Conservation (phyloP, 345 rosid species). For the Sapria himalayana region DNA sequence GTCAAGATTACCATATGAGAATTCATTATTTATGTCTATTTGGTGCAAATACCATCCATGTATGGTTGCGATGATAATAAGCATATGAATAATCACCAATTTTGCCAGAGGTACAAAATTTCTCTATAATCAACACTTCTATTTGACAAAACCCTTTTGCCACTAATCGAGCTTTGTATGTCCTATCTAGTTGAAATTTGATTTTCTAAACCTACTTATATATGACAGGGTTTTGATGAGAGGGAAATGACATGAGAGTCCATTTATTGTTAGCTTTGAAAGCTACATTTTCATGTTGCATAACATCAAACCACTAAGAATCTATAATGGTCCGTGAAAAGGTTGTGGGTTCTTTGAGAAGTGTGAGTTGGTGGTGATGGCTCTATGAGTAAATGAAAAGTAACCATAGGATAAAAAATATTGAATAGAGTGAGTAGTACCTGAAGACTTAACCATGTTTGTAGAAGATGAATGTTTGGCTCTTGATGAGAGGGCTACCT, state of each 20-base stretch:
- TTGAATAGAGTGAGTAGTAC: no score
- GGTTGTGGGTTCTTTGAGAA: not conserved
- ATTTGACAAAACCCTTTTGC: not conserved
- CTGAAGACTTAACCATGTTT: no score
- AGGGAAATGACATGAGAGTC: not conserved
- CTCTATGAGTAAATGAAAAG: not conserved
- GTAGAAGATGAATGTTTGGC: no score
- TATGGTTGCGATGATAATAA: not conserved
- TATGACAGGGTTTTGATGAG: not conserved
- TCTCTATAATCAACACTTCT: not conserved
- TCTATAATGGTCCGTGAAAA: not conserved
- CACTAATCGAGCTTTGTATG: not conserved
- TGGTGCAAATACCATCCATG: not conserved
- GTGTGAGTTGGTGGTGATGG: not conserved
- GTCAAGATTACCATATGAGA: no score
- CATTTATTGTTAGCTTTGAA: not conserved
- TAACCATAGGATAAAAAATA: no score
- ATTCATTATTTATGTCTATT: not conserved
- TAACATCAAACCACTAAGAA: not conserved
- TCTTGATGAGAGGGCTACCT: no score
- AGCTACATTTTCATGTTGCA: not conserved
- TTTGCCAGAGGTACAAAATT: not conserved
- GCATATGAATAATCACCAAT: not conserved
- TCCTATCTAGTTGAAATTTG: not conserved
- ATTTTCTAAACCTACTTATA: constrained; percentile 1